Conservation (phyloP, 2,329 filamentous ascomycete genomes). For the Diaporthe ilicicola region DNA sequence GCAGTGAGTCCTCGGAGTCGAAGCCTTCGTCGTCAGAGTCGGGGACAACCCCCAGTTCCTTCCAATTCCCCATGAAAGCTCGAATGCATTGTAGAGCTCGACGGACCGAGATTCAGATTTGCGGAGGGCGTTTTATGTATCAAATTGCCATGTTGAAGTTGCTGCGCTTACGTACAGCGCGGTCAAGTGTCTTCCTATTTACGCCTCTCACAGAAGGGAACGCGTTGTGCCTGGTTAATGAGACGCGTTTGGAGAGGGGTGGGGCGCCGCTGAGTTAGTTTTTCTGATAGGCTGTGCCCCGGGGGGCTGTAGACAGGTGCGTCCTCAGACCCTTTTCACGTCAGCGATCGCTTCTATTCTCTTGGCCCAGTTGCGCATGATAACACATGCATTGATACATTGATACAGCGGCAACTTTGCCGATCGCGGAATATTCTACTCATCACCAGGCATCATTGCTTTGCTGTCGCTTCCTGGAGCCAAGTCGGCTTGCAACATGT, state of each 20-base stretch:
- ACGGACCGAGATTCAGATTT: background rate
- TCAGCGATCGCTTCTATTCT: background rate
- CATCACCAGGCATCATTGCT: background rate
- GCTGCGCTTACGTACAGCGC: background rate
- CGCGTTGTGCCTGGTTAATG: background rate
- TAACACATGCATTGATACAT: background rate
- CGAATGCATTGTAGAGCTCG: conserved; percentile 29
- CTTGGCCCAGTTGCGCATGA: background rate
- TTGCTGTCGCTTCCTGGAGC: background rate
- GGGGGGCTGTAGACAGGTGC: background rate
- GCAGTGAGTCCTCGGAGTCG: conserved; percentile 46
- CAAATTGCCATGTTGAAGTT: background rate
- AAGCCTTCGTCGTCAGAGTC: conserved; percentile 54
- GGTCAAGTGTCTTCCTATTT: background rate
- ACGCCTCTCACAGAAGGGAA: background rate
- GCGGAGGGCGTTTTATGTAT: background rate
- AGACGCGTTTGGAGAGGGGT: background rate
- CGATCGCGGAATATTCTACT: background rate
- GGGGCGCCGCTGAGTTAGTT: background rate
- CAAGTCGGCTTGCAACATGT: conserved; percentile 13
- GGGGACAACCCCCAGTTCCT: conserved; percentile 54
- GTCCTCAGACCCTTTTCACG: background rate
- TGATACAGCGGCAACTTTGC: conserved; percentile 7
- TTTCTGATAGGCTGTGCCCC: background rate
- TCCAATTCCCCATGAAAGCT: conserved; percentile 51